Evolutionary conservation across 1,139 yeast species (phyloP).

Genomic region (Pichia sp.): DNA sequence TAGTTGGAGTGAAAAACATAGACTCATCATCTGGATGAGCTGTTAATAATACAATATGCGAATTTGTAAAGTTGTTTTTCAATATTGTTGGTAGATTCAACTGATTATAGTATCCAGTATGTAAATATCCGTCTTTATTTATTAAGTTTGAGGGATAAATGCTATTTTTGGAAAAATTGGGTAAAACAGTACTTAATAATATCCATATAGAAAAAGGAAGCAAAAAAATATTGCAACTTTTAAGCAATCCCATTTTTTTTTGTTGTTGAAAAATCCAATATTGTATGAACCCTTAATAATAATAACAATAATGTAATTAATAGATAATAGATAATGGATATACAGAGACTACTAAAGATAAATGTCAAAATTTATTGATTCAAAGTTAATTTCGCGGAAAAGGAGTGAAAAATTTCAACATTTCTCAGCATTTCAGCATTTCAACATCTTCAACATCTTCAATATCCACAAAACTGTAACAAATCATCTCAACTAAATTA

Average conservation of each 20-base stretch:
- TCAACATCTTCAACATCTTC: too few relatives aligned
- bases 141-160: neutral
- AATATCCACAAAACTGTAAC: too few relatives aligned
- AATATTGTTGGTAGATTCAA: constrained; percentile 20
- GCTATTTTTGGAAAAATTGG: constrained; percentile 1
- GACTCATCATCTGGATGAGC: constrained; percentile 99
- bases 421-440: too few relatives aligned
- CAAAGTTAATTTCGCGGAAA: too few relatives aligned
- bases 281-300: too few relatives aligned
- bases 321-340: too few relatives aligned
- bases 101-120: constrained; percentile 16
- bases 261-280: too few relatives aligned
- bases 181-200: constrained; percentile 12
- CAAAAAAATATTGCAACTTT: neutral
- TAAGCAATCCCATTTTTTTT: constrained; percentile 4
- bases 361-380: too few relatives aligned
- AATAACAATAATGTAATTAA: too few relatives aligned
- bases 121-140: constrained; percentile 20
- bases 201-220: constrained; percentile 8
- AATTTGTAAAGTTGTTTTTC: constrained; percentile 14
- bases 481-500: too few relatives aligned
- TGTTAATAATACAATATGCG: constrained; percentile 42
- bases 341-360: too few relatives aligned
- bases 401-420: too few relatives aligned
- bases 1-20: constrained; percentile 90